Percentiles rank a stretch among this genome's conserved stretches.
Evolutionary conservation across 441 rosid species (phyloP).

Genomic region (Euphorbia schlechtendalii): DNA sequence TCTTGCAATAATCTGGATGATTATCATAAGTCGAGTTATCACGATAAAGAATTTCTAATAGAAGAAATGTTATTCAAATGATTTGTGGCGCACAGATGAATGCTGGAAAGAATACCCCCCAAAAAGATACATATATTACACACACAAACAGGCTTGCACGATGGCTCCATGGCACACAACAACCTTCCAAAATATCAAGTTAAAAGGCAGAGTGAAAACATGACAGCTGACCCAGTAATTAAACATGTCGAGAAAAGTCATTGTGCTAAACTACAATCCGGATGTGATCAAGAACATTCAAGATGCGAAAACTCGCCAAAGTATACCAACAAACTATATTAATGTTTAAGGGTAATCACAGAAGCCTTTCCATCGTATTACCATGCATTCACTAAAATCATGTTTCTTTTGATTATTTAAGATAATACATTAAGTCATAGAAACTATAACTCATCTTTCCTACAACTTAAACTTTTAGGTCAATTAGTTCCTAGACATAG

Average conservation of each 20-base stretch:
- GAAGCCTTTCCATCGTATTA: background rate
- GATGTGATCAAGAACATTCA: background rate
- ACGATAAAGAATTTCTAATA: background rate
- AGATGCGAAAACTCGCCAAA: background rate
- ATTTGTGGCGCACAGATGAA: background rate
- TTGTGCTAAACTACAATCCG: constrained; percentile 7
- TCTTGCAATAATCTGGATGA: constrained; percentile 71
- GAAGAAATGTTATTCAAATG: background rate
- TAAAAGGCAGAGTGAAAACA: background rate
- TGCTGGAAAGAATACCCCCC: background rate
- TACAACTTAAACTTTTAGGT: background rate
- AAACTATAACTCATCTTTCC: background rate
- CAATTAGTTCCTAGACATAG: background rate
- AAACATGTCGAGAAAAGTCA: background rate
- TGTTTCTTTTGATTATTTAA: background rate
- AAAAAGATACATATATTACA: background rate
- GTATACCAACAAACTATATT: background rate
- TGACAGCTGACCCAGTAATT: background rate
- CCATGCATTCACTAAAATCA: background rate
- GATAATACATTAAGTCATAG: background rate
- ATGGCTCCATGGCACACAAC: no score
- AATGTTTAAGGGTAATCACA: background rate
- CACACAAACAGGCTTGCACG: no score
- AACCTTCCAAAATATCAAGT: background rate
- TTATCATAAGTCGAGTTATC: constrained; percentile 4